A percentile compares a stretch with the other conserved stretches of the same genome.
phyloP scores from a whole-genome alignment of 768 basidiomycete species.

The Tulasnella calospora region DNA sequence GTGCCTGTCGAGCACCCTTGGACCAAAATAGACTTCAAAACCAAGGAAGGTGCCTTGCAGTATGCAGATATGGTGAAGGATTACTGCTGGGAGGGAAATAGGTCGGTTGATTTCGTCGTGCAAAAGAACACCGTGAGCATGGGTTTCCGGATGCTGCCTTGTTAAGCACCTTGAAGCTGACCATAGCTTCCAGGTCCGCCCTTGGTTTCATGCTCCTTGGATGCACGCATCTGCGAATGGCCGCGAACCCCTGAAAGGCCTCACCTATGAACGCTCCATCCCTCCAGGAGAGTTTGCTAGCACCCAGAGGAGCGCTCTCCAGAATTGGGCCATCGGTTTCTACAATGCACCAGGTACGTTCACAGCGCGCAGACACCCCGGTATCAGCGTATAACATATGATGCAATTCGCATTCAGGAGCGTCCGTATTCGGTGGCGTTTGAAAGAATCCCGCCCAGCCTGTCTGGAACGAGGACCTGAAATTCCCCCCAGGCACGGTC shows the following conservation, averaged over 20 bases:
- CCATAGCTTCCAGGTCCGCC: not conserved
- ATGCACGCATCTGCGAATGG: slow-evolving; percentile 4
- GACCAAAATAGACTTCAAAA: slow-evolving; percentile 12
- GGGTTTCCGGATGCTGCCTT: not conserved
- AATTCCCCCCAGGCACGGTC: not conserved
- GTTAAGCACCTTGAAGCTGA: not conserved
- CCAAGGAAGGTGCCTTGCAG: not conserved
- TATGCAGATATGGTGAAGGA: not conserved
- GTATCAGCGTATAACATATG: not conserved
- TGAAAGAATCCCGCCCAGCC: not conserved
- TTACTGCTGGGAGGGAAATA: slow-evolving; percentile 19
- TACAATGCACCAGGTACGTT: slow-evolving; percentile 1
- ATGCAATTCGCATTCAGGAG: not conserved
- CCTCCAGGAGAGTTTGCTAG: not conserved
- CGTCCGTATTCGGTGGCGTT: not conserved
- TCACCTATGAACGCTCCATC: not conserved
- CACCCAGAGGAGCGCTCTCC: not conserved
- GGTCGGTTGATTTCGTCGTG: not conserved
- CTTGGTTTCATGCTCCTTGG: slow-evolving; percentile 11
- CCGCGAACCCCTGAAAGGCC: slow-evolving; percentile 8
- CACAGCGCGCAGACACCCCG: too few species aligned
- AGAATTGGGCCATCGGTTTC: slow-evolving; percentile 16
- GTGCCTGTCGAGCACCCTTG: not conserved
- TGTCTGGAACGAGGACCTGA: not conserved
- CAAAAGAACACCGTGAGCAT: not conserved